Evolutionary conservation across 108 stramenopile species (phyloP).

Genomic region (Mediolabrus comicus): DNA sequence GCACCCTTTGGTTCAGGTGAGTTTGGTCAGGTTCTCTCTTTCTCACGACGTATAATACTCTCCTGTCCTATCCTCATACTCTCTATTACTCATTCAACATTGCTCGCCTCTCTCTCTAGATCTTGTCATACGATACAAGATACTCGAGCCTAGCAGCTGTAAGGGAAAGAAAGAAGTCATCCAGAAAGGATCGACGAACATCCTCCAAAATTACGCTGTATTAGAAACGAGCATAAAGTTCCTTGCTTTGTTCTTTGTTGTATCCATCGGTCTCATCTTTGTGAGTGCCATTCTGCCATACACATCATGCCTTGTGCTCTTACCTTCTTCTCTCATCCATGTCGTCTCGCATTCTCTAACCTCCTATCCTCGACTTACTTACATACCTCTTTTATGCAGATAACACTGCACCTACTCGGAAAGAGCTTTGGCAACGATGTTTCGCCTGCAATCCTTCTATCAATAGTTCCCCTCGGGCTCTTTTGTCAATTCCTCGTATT

Average conservation of each 20-base stretch:
- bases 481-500: background rate
- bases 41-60: no score
- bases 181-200: constrained; percentile 12
- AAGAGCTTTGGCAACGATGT: background rate
- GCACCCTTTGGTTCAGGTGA: constrained; percentile 15
- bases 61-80: no score
- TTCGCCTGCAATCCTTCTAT: background rate
- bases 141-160: background rate
- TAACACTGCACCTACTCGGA: constrained; percentile 6
- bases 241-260: constrained; percentile 3
- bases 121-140: constrained; percentile 21
- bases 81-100: no score
- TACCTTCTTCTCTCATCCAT: no score
- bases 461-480: constrained; percentile 16
- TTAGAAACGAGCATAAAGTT: constrained; percentile 12
- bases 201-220: background rate
- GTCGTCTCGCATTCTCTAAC: background rate
- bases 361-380: background rate
- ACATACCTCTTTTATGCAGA: constrained; percentile 1
- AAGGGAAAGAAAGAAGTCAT: background rate
- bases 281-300: no score
- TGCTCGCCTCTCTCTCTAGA: no score
- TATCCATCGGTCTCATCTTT: constrained; percentile 11
- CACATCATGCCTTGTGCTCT: no score
- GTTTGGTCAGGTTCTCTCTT: no score